Conservation (phyloP, 2,329 filamentous ascomycete genomes). For the Aspergillus awamori region DNA sequence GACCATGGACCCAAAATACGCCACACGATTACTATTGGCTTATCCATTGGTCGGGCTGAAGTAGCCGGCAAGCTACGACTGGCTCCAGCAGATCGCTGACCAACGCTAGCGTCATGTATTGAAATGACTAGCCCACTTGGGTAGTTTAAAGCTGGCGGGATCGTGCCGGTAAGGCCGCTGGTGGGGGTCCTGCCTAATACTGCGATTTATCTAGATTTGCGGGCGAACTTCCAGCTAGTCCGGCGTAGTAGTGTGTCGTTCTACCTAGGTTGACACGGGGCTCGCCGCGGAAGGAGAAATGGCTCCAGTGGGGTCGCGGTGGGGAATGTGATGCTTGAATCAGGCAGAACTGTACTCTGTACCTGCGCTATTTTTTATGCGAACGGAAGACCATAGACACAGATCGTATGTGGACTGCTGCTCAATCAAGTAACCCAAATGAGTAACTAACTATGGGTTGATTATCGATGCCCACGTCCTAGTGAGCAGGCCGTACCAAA, state of each 20-base stretch:
- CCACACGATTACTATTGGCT: slow-evolving; percentile 21
- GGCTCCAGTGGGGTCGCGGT: neutral
- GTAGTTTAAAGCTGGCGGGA: neutral
- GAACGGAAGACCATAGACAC: neutral
- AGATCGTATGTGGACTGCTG: neutral
- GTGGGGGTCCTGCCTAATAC: neutral
- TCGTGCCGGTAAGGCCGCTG: neutral
- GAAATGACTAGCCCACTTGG: neutral
- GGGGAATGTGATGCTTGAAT: neutral
- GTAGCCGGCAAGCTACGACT: slow-evolving; percentile 17
- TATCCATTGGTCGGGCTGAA: slow-evolving; percentile 15
- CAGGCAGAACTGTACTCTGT: neutral
- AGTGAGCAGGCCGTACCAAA: neutral
- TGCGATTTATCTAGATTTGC: no score
- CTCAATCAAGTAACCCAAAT: neutral
- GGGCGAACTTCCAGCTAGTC: no score
- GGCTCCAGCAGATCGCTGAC: slow-evolving; percentile 20
- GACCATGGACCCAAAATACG: slow-evolving; percentile 15
- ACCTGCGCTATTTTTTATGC: neutral
- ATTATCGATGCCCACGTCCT: neutral
- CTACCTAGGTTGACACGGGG: neutral
- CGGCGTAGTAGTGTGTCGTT: neutral
- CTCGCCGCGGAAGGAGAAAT: neutral
- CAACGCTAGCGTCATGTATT: slow-evolving; percentile 8
- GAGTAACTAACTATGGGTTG: neutral